phyloP scores from a whole-genome alignment of 768 basidiomycete species.

The Pleurotus cornucopiae region DNA sequence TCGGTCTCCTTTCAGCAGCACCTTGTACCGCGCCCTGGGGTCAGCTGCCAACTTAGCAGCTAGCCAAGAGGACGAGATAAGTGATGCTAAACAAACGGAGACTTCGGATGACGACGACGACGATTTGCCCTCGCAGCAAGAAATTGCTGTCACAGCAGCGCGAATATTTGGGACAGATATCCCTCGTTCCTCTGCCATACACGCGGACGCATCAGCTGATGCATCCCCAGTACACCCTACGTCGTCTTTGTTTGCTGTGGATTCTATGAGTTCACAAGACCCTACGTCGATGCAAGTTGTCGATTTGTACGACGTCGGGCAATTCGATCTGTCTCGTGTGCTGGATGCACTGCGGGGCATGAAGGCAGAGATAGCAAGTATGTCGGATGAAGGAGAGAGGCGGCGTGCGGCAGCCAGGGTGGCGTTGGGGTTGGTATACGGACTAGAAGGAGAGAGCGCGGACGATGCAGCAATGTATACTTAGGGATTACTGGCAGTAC shows the following conservation, averaged over 20 bases:
- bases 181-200: neutral
- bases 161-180: conserved; percentile 42
- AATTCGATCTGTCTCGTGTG: conserved; percentile 62
- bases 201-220: neutral
- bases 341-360: conserved; percentile 60
- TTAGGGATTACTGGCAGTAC: neutral
- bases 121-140: conserved; percentile 41
- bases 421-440: conserved; percentile 71
- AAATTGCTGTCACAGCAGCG: conserved; percentile 44
- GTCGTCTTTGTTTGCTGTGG: neutral
- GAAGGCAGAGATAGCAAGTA: conserved; percentile 70
- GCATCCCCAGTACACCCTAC: neutral
- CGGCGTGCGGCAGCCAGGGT: conserved; percentile 67
- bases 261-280: neutral
- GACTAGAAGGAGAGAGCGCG: conserved; percentile 32
- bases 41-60: conserved; percentile 58
- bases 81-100: conserved; percentile 1
- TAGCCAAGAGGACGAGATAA: conserved; percentile 26
- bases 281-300: conserved; percentile 1
- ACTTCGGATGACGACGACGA: conserved; percentile 21
- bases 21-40: conserved; percentile 54
- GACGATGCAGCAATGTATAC: neutral
- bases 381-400: conserved; percentile 59
- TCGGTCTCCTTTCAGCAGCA: conserved; percentile 19
- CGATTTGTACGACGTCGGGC: conserved; percentile 32